These are phyloP conservation scores for Bidens hawaiensis DNA, from an alignment of 140 eudicot genomes.

Conservation along the genomic window DNA sequence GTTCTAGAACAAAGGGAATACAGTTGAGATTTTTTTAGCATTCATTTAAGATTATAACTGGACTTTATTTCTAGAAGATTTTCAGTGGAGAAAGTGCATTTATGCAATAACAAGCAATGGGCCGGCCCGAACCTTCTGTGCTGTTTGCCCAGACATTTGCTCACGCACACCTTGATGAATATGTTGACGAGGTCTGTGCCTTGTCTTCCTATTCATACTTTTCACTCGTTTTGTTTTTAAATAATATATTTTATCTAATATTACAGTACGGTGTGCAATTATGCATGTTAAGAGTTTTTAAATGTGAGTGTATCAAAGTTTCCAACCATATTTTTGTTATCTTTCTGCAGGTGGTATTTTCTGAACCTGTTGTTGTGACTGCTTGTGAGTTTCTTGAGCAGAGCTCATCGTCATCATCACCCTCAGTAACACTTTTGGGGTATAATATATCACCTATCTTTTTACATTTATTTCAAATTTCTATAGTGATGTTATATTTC, in stretches of 20 bases:
- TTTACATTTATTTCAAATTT: constrained; percentile 2
- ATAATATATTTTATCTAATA: background rate
- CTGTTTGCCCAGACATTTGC: constrained; percentile 90
- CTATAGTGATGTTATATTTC: constrained; percentile 2
- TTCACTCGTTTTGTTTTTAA: background rate
- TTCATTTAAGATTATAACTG: background rate
- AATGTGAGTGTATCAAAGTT: background rate
- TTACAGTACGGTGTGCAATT: background rate
- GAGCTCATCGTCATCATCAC: constrained; percentile 72
- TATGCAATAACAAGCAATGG: constrained; percentile 47
- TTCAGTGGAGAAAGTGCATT: constrained; percentile 2
- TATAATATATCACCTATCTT: constrained; percentile 20
- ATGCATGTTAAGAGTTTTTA: constrained; percentile 5
- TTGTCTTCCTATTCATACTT: background rate
- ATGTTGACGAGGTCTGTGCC: constrained; percentile 74
- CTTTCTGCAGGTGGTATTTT: constrained; percentile 70
- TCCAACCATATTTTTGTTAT: background rate
- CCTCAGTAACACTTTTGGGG: constrained; percentile 83
- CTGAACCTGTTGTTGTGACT: constrained; percentile 86
- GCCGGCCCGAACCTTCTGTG: constrained; percentile 93
- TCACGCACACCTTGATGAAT: constrained; percentile 85
- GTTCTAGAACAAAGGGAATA: background rate
- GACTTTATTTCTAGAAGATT: background rate
- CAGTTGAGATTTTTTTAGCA: background rate
- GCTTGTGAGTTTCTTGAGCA: constrained; percentile 97